A percentile compares a stretch with the other conserved stretches of the same genome.
These are phyloP conservation scores for Aspergillus haitiensis DNA, from an alignment of 495 filamentous ascomycete genomes.

Conservation along the genomic window DNA sequence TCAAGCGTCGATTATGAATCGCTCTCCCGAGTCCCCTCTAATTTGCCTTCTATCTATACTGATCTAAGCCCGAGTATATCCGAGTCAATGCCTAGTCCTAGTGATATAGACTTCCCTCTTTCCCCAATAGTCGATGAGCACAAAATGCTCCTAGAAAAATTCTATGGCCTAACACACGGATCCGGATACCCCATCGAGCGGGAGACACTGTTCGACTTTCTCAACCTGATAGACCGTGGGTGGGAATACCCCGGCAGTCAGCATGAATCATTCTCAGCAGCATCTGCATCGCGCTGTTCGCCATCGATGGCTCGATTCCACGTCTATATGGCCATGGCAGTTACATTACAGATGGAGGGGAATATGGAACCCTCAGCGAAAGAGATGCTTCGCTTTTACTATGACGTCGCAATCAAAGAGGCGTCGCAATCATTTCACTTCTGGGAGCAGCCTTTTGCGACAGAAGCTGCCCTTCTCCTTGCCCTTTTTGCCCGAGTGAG, in stretches of 20 bases:
- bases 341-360: constrained; percentile 15
- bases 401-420: constrained; percentile 21
- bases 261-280: background rate
- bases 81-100: background rate
- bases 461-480: constrained; percentile 17
- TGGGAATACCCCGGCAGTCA: background rate
- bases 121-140: constrained; percentile 12
- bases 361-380: constrained; percentile 1
- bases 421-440: constrained; percentile 7
- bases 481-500: constrained; percentile 16
- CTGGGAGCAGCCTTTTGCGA: constrained; percentile 12
- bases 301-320: constrained; percentile 21
- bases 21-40: background rate
- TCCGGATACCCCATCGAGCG: constrained; percentile 13
- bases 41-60: background rate
- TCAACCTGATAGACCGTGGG: constrained; percentile 10
- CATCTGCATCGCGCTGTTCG: background rate
- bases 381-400: constrained; percentile 16
- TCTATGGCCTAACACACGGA: constrained; percentile 6
- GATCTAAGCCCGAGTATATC: background rate
- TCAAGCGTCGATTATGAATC: constrained; percentile 19
- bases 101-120: background rate
- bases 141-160: constrained; percentile 16
- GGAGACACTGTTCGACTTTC: constrained; percentile 7
- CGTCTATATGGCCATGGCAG: constrained; percentile 25